Conservation (phyloP, 345 rosid genomes). For the Hevea brasiliensis region DNA sequence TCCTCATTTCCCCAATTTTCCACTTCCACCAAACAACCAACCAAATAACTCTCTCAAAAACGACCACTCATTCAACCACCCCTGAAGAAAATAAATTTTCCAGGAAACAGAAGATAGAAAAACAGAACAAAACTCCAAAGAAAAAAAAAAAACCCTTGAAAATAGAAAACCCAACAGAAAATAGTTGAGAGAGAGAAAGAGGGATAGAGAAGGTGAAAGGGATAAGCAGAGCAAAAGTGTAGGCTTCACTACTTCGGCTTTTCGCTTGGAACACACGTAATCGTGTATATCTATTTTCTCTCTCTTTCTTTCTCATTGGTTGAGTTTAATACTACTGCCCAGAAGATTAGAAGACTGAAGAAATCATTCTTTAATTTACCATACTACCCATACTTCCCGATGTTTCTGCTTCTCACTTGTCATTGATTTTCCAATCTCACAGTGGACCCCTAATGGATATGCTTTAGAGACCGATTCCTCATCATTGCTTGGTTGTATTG, state of each 20-base stretch:
- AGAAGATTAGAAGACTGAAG: not conserved
- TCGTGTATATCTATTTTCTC: not conserved
- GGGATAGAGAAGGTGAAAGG: too few relatives aligned
- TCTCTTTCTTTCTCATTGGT: not conserved
- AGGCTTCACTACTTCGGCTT: constrained; percentile 14
- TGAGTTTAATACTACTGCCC: not conserved
- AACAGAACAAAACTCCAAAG: constrained; percentile 13
- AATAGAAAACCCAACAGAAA: not conserved
- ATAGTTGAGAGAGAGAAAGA: not conserved
- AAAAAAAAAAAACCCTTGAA: too few relatives aligned
- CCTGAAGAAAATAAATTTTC: constrained; percentile 11
- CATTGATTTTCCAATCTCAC: constrained; percentile 17
- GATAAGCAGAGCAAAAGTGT: not conserved
- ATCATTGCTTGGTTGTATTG: not conserved
- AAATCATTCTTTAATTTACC: constrained; percentile 16
- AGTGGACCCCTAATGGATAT: not conserved
- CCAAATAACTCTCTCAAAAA: constrained; percentile 2
- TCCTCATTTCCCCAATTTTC: constrained; percentile 55
- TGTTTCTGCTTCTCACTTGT: constrained; percentile 2
- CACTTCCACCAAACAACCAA: constrained; percentile 26
- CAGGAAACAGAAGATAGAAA: not conserved
- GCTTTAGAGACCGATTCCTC: not conserved
- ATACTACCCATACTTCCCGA: not conserved
- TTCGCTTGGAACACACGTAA: constrained; percentile 89
- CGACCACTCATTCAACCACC: constrained; percentile 11